Conservation (phyloP, 371 early-diverging fungal species). For the Syncephalastrum sp. region DNA sequence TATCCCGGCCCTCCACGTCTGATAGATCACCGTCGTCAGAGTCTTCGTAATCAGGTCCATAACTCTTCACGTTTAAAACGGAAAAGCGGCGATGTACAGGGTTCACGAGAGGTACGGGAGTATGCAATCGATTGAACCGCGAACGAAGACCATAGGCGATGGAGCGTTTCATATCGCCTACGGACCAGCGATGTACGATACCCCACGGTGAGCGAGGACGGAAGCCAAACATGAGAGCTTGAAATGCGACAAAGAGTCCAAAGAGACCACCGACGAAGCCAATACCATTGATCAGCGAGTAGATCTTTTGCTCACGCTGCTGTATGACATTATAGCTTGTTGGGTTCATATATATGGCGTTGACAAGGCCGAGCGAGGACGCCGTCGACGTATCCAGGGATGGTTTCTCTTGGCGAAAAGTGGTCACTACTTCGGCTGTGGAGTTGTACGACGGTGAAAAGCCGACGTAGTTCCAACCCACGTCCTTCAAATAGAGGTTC, state of each 20-base stretch:
- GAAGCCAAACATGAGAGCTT: slow-evolving; percentile 34
- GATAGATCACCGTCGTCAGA: slow-evolving; percentile 4
- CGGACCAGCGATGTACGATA: slow-evolving; percentile 35
- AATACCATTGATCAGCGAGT: slow-evolving; percentile 22
- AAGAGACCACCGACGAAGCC: slow-evolving; percentile 36
- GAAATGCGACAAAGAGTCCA: slow-evolving; percentile 29
- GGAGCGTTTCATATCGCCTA: slow-evolving; percentile 21
- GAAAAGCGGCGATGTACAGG: slow-evolving; percentile 27
- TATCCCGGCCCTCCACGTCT: no score
- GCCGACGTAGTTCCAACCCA: slow-evolving; percentile 29
- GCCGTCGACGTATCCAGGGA: neutral
- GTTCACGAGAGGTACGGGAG: slow-evolving; percentile 31
- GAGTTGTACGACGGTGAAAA: slow-evolving; percentile 17
- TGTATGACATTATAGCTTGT: slow-evolving; percentile 3
- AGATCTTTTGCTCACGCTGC: slow-evolving; percentile 23
- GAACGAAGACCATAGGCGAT: slow-evolving; percentile 19
- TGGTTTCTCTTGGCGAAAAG: slow-evolving; percentile 10
- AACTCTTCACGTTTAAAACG: neutral
- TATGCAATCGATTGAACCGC: slow-evolving; percentile 18
- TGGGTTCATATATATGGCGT: slow-evolving; percentile 15
- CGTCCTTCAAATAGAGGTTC: slow-evolving; percentile 16
- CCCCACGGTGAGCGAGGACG: slow-evolving; percentile 45
- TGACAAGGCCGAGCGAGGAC: neutral
- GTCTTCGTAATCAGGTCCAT: neutral
- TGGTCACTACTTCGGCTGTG: slow-evolving; percentile 16